Evolutionary conservation across 371 early-diverging fungal species (phyloP), one percentile per base, ranked within the genome.

Genomic region (Mucor circinelloides): DNA sequence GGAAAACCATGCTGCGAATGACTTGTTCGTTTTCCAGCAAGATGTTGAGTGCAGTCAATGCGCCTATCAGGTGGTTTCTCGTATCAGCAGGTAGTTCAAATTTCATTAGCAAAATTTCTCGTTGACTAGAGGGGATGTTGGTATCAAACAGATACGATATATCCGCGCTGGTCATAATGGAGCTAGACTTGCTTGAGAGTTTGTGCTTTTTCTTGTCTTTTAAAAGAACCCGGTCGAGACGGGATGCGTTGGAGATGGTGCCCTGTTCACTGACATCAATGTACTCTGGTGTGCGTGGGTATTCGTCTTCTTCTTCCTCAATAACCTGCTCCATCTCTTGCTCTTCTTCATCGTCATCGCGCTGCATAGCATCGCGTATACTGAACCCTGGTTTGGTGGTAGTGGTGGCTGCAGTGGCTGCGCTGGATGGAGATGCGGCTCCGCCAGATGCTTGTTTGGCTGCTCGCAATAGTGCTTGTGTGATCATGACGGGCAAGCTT

Each of bases 11-110:
- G 21, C 63, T 70, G 19, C 73, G 66, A 10, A 72, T 69, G 17
- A 82, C 50, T 19, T 75, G 72, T 12, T 72, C 73, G 48, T 82
- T 82, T 58, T 77, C 82, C 15, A 77, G 23, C n/a, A 82, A 38
- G 2, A 82, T 73, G 9, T 74, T 74, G n/a, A 82, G 68, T 0
- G 80, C 73, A 38, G 76, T 72, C n/a, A 79, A 27, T 30, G 78
- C 75, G 12, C 80, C 79, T 9, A 71, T 64, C 23, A 80, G 56
- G 48, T 72, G 72, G 9, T 72, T 34, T 9, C 73, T 66, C 2
- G 70, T 54, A 0, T 59, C 42, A 6, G 59, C 10, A 2, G 81
- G 73, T 0, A 80, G 25, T 25, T 74, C 74, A 30, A 73, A 75
- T 8, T 73, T 64, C 55, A 62, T 65, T 32, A 77, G 65, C 2